Evolutionary conservation across 2,329 filamentous ascomycete genomes (phyloP).

Genomic region (Alternaria hordeiaustralica): DNA sequence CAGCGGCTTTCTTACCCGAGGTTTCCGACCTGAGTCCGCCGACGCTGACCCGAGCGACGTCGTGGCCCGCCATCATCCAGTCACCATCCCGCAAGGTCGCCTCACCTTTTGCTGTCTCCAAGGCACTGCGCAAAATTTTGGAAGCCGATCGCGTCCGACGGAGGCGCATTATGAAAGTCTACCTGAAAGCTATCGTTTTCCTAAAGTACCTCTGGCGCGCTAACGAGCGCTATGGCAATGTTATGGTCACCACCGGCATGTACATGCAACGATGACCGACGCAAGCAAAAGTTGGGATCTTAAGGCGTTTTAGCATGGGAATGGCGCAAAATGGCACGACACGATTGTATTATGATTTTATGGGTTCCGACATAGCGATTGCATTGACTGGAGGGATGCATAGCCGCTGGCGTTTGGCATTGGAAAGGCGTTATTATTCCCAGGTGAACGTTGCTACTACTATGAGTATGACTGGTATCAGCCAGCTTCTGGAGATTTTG

Average conservation of each 20-base stretch:
- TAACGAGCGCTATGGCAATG: constrained; percentile 33
- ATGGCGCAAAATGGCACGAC: background rate
- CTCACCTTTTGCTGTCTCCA: constrained; percentile 24
- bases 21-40: constrained; percentile 22
- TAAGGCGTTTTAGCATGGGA: background rate
- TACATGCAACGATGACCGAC: constrained; percentile 30
- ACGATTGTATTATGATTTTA: constrained; percentile 10
- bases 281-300: background rate
- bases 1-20: constrained; percentile 30
- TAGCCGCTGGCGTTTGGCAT: constrained; percentile 8
- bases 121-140: constrained; percentile 28
- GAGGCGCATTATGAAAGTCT: constrained; percentile 25
- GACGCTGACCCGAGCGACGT: constrained; percentile 23
- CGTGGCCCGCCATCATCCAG: constrained; percentile 30
- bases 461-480: background rate
- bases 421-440: background rate
- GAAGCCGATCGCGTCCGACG: constrained; percentile 32
- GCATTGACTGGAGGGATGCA: constrained; percentile 3
- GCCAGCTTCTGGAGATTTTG: background rate
- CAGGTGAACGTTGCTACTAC: background rate
- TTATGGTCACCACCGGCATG: constrained; percentile 35
- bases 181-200: constrained; percentile 34
- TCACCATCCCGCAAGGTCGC: constrained; percentile 24
- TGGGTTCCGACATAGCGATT: background rate
- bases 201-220: constrained; percentile 31